A percentile compares a stretch with the other conserved stretches of the same genome.
Conservation (phyloP, 345 rosid genomes). For the Salix koriyanagi region DNA sequence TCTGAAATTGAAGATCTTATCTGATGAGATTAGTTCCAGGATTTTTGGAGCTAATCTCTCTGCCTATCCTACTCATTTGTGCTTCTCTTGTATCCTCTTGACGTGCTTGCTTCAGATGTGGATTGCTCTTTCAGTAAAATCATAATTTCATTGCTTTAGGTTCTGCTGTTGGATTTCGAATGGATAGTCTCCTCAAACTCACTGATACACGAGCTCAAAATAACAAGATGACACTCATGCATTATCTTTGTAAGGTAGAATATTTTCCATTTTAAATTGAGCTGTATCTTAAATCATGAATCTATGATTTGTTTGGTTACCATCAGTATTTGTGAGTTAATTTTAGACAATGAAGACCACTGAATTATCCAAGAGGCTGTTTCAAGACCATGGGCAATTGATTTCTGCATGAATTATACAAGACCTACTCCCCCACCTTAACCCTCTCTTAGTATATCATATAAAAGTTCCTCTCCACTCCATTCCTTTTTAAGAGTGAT, state of each 20-base stretch:
- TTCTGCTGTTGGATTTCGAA: conserved; percentile 83
- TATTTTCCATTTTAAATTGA: neutral
- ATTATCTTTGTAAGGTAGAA: conserved; percentile 83
- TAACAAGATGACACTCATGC: conserved; percentile 90
- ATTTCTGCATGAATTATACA: too few relatives aligned
- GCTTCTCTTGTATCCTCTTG: neutral
- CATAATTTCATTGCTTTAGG: conserved; percentile 37
- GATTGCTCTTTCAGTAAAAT: conserved; percentile 3
- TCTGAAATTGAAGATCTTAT: neutral
- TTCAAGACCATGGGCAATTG: too few relatives aligned
- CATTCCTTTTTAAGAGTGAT: too few relatives aligned
- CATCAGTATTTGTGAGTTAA: too few relatives aligned
- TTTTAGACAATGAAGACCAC: too few relatives aligned
- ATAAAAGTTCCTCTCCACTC: too few relatives aligned
- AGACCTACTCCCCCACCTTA: too few relatives aligned
- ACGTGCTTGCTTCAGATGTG: neutral
- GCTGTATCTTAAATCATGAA: neutral
- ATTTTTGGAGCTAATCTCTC: neutral
- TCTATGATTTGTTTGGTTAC: too few relatives aligned
- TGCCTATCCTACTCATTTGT: neutral
- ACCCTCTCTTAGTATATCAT: too few relatives aligned
- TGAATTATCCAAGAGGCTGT: too few relatives aligned
- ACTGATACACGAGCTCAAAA: conserved; percentile 73
- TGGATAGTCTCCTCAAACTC: conserved; percentile 90
- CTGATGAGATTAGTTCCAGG: neutral